These are phyloP conservation scores for Trichoderma orchidacearum DNA, from an alignment of 495 filamentous ascomycete species.

Conservation along the genomic window DNA sequence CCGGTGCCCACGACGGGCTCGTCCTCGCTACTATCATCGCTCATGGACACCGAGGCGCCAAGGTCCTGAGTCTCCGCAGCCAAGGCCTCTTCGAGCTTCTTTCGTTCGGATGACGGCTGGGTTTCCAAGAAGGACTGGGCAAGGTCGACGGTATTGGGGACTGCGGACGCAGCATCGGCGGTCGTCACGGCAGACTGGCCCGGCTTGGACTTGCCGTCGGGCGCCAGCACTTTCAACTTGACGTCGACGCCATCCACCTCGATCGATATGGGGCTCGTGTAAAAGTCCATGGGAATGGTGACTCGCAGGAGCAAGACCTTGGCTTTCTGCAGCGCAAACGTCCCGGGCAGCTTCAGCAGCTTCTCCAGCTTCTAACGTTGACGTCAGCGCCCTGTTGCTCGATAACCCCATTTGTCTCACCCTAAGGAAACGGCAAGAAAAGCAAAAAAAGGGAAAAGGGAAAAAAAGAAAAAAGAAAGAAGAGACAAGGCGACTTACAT, in stretches of 20 bases:
- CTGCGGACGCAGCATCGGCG: conserved; percentile 19
- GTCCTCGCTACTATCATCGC: conserved; percentile 51
- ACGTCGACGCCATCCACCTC: conserved; percentile 69
- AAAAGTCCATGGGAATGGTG: conserved; percentile 70
- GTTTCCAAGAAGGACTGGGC: conserved; percentile 79
- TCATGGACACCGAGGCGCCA: conserved; percentile 35
- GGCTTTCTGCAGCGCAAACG: conserved; percentile 55
- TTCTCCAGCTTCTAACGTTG: conserved; percentile 54
- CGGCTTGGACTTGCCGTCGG: conserved; percentile 11
- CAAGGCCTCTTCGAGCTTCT: conserved; percentile 64
- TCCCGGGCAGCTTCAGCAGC: conserved; percentile 56
- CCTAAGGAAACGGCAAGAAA: too few relatives aligned
- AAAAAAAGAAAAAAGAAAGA: conserved; percentile 7
- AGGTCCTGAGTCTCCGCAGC: conserved; percentile 51
- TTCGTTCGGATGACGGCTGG: conserved; percentile 61
- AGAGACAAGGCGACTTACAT: conserved; percentile 35
- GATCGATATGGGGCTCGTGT: conserved; percentile 60
- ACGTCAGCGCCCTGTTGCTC: neutral
- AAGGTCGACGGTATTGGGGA: conserved; percentile 71
- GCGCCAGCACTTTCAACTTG: conserved; percentile 32
- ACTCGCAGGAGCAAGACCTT: conserved; percentile 55
- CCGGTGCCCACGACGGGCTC: conserved; percentile 58
- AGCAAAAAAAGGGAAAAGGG: too few relatives aligned
- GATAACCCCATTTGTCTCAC: too few relatives aligned
- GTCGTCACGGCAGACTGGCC: conserved; percentile 3